Evolutionary conservation across 1,284 basidiomycete genomes (phyloP), one percentile per base, ranked within the genome.

Genomic region (Fomes fomentarius): DNA sequence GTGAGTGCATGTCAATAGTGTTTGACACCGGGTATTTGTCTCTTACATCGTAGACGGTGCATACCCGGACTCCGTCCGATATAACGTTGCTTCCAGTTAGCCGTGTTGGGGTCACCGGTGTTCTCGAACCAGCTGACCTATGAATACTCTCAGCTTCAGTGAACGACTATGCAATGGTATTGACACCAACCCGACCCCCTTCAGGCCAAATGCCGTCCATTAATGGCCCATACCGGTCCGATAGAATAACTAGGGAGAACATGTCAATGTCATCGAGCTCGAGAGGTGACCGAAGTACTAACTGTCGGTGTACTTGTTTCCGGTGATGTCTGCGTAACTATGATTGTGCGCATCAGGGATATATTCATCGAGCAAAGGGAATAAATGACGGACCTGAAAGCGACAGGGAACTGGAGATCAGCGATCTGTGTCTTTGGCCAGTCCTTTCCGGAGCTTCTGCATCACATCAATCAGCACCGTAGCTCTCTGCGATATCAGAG

Each of bases 261-360:
- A 39, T 19, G n/a, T 14, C n/a, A 17, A 7, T 12, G 1, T 7
- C 11, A 7, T n/a, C 5, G 44, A 5, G 47, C 4, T 34, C 11
- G 9, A 46, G 9, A 42, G 19, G 41, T 19, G 43, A 12, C 0
- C 8, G 14, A 40, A 19, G 15, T 30, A 56, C 62, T 35, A 26
- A 69, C 69, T 50, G 42, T 71, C 69, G 50, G 69, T 71, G 35
- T 52, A 61, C 1, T 65, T 65, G 45, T 68, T 57, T 4, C 65
- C 62, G 14, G 67, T 66, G 33, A 71, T 56, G 30, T 69, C 67
- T 12, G 66, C 68, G 47, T 63, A 65, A 7, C 53, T 56, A 55
- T n/a, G n/a, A n/a, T n/a, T n/a, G n/a, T n/a, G n/a, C n/a, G n/a
- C n/a, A n/a, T 30, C 12, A 6, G 28, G 28, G 28, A 30, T 30